Evolutionary conservation across 2,329 filamentous ascomycete species (phyloP), one percentile per base, ranked within the genome.

Genomic region (Paraconiothyrium brasiliense): DNA sequence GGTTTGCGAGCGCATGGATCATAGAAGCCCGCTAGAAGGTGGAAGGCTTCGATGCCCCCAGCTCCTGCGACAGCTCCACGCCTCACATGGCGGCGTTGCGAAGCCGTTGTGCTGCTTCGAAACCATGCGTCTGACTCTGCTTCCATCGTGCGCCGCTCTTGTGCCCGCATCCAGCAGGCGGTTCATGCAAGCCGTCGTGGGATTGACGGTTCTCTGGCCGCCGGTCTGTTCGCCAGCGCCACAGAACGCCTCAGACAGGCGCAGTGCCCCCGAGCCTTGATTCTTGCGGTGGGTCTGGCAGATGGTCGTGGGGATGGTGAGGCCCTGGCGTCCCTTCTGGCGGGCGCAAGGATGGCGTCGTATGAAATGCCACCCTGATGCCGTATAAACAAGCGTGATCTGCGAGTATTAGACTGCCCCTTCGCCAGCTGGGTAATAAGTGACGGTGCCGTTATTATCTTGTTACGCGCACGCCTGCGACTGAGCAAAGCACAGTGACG

Each of bases 401-500:
- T 70, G 67, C 66, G 30, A 48, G 67, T 77, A 74, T 72, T 71
- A 74, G 71, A 72, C 61, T 65, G 69, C 68, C 72, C 70, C 66
- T 70, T 72, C 67, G 64, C 70, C 67, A 58, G 56, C 61, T 44
- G 65, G 58, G 62, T 50, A 46, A 59, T 41, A 43, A 57, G 65
- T 54, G 59, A 47, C 14, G 50, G 65, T 67, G 65, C 64, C 61
- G 67, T 64, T 59, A 61, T 57, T 57, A 63, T 62, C 59, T 52
- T 62, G 64, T 62, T 67, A 67, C 65, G 62, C 62, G 62, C 60
- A 69, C 62, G 54, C 61, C 50, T 55, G 58, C 51, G 41, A 64
- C 63, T 66, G 61, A 58, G 48, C 52, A 60, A 67, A 66, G 61
- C 66, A 64, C 61, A 62, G 70, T 71, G 64, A 69, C 67, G 65